phyloP scores from a whole-genome alignment of 805 yeast species.

The Candida qinlingensis region DNA sequence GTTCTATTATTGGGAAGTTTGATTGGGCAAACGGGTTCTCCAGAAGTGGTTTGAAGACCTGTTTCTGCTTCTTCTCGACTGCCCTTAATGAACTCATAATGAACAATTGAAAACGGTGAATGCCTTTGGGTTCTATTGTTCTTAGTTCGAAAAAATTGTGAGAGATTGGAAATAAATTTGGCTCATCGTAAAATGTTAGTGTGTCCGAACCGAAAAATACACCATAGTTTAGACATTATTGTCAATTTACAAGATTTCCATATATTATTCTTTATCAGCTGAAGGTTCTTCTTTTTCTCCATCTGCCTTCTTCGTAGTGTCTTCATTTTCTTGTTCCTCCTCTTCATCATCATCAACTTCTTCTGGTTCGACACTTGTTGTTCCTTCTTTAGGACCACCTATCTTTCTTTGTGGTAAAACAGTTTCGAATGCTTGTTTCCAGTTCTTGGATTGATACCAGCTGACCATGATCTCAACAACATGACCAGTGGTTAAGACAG shows the following conservation, averaged over 20 bases:
- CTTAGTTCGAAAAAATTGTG: too few species aligned
- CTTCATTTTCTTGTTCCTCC: not conserved
- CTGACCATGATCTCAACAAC: conserved; percentile 83
- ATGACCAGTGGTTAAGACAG: conserved; percentile 89
- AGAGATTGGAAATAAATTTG: too few species aligned
- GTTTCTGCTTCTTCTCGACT: conserved; percentile 44
- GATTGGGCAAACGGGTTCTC: conserved; percentile 58
- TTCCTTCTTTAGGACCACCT: not conserved
- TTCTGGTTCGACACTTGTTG: not conserved
- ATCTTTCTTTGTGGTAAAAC: conserved; percentile 78
- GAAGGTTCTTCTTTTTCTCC: too few species aligned
- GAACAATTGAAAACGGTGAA: not conserved
- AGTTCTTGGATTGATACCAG: conserved; percentile 73
- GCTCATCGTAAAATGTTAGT: too few species aligned
- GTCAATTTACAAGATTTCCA: too few species aligned
- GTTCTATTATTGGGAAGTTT: conserved; percentile 38
- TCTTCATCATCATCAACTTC: not conserved
- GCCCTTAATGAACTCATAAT: conserved; percentile 38
- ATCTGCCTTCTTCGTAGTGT: not conserved
- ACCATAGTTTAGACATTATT: too few species aligned
- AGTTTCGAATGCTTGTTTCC: conserved; percentile 84
- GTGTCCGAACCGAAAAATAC: too few species aligned
- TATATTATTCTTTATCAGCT: too few species aligned
- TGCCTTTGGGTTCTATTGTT: not conserved
- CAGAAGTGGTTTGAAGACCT: conserved; percentile 58